phyloP scores from a whole-genome alignment of 2,329 filamentous ascomycete species.

The Triangularia verruculosa region DNA sequence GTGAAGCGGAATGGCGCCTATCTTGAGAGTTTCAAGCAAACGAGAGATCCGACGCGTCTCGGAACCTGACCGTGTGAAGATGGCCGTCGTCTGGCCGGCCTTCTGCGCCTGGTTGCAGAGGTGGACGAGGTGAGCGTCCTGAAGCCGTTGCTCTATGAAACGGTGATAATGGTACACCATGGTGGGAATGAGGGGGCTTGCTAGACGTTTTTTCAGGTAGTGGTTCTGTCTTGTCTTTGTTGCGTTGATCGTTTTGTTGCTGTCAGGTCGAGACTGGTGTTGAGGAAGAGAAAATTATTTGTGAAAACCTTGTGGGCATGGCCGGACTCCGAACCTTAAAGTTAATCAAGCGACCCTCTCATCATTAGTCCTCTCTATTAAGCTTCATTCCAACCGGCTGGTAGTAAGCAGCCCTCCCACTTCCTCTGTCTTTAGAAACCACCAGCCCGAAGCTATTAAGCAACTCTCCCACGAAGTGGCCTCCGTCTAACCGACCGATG shows the following conservation, averaged over 20 bases:
- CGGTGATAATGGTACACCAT: conserved; percentile 10
- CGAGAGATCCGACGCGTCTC: conserved; percentile 10
- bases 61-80: conserved; percentile 11
- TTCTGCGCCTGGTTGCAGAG: conserved; percentile 11
- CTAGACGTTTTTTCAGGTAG: not conserved
- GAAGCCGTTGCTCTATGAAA: conserved; percentile 5
- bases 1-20: conserved; percentile 6
- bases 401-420: not conserved
- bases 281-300: not conserved
- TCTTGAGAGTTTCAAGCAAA: conserved; percentile 11
- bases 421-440: not conserved
- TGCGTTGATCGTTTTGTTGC: not conserved
- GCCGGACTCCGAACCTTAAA: too few species aligned
- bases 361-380: not conserved
- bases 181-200: conserved; percentile 6
- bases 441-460: too few species aligned
- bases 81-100: conserved; percentile 3
- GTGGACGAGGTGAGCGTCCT: conserved; percentile 13
- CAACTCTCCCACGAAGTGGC: too few species aligned
- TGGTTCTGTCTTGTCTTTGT: conserved; percentile 1
- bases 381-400: not conserved
- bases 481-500: too few species aligned
- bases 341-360: not conserved
- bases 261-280: not conserved
- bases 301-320: not conserved